These are phyloP conservation scores for Dipteronia dyeriana DNA, from an alignment of 345 rosid genomes.

Conservation along the genomic window DNA sequence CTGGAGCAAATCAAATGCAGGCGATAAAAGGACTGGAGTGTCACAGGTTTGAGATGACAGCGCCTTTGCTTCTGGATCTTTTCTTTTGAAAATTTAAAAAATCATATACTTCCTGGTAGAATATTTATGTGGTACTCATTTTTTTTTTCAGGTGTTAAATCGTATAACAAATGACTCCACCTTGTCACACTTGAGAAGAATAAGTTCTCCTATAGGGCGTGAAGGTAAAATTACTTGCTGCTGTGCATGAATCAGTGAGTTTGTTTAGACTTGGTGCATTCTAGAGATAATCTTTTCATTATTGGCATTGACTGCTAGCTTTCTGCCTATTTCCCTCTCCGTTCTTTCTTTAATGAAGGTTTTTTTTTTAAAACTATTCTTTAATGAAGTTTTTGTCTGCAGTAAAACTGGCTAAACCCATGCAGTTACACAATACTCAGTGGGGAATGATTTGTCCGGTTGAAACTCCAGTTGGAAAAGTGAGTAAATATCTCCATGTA, in stretches of 20 bases:
- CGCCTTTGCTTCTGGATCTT: too few relatives aligned
- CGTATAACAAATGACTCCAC: conserved; percentile 96
- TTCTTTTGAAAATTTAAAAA: too few relatives aligned
- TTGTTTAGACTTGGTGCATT: background rate
- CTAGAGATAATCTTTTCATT: conserved; percentile 9
- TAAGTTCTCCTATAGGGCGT: conserved; percentile 97
- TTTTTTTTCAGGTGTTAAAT: conserved; percentile 66
- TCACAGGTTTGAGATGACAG: conserved; percentile 64
- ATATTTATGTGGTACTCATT: conserved; percentile 9
- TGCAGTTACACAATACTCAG: conserved; percentile 97
- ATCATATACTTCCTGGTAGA: too few relatives aligned
- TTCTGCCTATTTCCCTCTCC: background rate
- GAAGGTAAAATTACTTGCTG: conserved; percentile 64
- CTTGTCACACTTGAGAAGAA: conserved; percentile 89
- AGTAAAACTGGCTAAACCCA: conserved; percentile 98
- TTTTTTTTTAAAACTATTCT: background rate
- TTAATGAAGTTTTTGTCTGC: conserved; percentile 25
- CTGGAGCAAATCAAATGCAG: conserved; percentile 99
- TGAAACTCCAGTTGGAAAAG: conserved; percentile 99
- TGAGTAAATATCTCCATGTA: conserved; percentile 33
- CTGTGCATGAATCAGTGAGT: conserved; percentile 4
- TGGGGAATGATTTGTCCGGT: conserved; percentile 99
- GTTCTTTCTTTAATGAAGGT: background rate
- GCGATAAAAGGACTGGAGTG: conserved; percentile 99
- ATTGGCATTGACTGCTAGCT: background rate